phyloP scores from a whole-genome alignment of 306 rosid species.

The Crotalaria pallida region DNA sequence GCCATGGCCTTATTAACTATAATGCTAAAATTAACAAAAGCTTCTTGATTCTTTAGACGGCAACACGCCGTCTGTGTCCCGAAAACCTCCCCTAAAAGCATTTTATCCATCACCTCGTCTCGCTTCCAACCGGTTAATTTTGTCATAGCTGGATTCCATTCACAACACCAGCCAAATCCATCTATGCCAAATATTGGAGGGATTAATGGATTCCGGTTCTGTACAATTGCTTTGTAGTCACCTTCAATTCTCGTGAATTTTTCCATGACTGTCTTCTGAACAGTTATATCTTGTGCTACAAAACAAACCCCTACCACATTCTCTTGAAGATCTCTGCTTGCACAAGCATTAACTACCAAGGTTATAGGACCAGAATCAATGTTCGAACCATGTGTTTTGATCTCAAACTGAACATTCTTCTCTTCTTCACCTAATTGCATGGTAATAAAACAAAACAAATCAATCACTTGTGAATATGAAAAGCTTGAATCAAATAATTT shows the following conservation, averaged over 20 bases:
- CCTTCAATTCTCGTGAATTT: constrained; percentile 94
- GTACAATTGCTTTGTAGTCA: constrained; percentile 95
- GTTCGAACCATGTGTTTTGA: constrained; percentile 64
- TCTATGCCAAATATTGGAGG: constrained; percentile 95
- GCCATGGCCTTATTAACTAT: constrained; percentile 75
- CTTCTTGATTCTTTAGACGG: constrained; percentile 88
- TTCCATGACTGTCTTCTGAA: constrained; percentile 90
- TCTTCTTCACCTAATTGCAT: constrained; percentile 79
- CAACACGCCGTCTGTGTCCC: constrained; percentile 64
- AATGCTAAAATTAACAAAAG: constrained; percentile 74
- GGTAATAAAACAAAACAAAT: constrained; percentile 21
- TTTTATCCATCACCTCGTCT: constrained; percentile 78
- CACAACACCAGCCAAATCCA: constrained; percentile 98
- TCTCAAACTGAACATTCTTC: constrained; percentile 84
- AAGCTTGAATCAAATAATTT: background rate
- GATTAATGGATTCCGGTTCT: constrained; percentile 78
- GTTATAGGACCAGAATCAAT: constrained; percentile 68
- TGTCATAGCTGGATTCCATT: constrained; percentile 92
- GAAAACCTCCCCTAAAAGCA: constrained; percentile 93
- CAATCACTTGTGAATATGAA: background rate
- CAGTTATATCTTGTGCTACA: constrained; percentile 96
- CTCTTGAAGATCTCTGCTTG: constrained; percentile 74
- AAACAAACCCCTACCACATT: constrained; percentile 92
- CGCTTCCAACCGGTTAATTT: constrained; percentile 89
- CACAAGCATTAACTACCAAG: constrained; percentile 90